Conservation (phyloP, 2,329 filamentous ascomycete genomes). For the Phyllosticta citrichinensis region DNA sequence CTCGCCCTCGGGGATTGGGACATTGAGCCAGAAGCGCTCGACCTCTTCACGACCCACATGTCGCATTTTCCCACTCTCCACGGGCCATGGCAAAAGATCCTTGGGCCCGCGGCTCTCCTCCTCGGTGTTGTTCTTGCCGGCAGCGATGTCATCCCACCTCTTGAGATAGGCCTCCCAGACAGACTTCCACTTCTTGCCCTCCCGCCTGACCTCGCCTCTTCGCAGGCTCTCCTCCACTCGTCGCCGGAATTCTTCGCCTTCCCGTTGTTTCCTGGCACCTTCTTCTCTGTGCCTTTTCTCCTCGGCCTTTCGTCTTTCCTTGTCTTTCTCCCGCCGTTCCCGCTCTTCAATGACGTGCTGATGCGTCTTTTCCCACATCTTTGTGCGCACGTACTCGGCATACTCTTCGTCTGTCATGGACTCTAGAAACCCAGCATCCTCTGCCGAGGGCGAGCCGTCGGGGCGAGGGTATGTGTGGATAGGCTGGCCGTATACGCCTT, state of each 20-base stretch:
- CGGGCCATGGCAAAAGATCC: constrained; percentile 59
- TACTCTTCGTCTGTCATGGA: constrained; percentile 92
- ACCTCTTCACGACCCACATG: constrained; percentile 53
- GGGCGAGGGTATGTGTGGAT: constrained; percentile 66
- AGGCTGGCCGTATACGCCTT: constrained; percentile 90
- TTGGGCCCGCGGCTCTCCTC: background rate
- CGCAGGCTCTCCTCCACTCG: constrained; percentile 61
- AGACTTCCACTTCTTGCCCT: constrained; percentile 46
- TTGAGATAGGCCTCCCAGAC: constrained; percentile 56
- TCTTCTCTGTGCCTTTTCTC: constrained; percentile 20
- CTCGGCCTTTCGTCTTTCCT: constrained; percentile 36
- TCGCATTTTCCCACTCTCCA: constrained; percentile 47
- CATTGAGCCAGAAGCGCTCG: constrained; percentile 57
- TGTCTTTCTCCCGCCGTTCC: constrained; percentile 48
- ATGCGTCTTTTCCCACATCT: constrained; percentile 95
- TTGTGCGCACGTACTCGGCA: constrained; percentile 67
- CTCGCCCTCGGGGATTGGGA: constrained; percentile 31
- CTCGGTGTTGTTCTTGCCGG: constrained; percentile 11
- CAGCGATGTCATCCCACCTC: constrained; percentile 51
- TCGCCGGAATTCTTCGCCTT: constrained; percentile 41
- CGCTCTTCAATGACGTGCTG: constrained; percentile 73
- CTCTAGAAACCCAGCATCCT: constrained; percentile 46
- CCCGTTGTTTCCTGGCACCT: constrained; percentile 29
- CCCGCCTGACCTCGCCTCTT: constrained; percentile 54
- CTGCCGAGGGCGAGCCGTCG: constrained; percentile 35